Evolutionary conservation across 176 grass and related monocot species (phyloP).

Genomic region (Ananas comosus): DNA sequence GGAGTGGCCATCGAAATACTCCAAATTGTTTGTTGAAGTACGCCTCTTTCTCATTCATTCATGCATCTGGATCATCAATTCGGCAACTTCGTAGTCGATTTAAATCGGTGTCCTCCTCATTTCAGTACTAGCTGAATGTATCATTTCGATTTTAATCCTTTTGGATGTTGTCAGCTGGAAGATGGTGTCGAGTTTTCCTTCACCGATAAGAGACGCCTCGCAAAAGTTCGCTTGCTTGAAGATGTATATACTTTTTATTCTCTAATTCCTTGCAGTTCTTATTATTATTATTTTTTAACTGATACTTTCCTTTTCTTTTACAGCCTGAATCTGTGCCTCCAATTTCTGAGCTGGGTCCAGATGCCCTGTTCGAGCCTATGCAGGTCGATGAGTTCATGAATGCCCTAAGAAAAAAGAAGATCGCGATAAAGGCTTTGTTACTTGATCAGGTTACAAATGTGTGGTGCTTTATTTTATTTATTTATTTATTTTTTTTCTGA

Average conservation of each 20-base stretch:
- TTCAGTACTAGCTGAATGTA: too few species aligned
- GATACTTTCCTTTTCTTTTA: constrained; percentile 21
- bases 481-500: too few species aligned
- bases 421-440: constrained; percentile 73
- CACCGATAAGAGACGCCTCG: constrained; percentile 95
- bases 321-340: constrained; percentile 82
- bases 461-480: too few species aligned
- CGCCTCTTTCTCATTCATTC: background rate
- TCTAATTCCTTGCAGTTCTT: background rate
- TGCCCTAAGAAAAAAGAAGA: constrained; percentile 52
- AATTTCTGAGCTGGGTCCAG: constrained; percentile 84
- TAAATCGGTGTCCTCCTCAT: background rate
- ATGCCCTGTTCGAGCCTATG: constrained; percentile 81
- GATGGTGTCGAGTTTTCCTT: constrained; percentile 94
- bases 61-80: background rate
- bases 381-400: constrained; percentile 38
- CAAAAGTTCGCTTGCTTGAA: constrained; percentile 70
- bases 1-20: constrained; percentile 95
- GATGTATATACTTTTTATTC: constrained; percentile 38
- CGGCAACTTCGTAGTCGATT: background rate
- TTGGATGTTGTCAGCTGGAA: constrained; percentile 51
- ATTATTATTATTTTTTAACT: too few species aligned
- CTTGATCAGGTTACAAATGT: constrained; percentile 63
- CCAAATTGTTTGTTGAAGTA: constrained; percentile 82
- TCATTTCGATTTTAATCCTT: background rate